Conservation (phyloP, 371 early-diverging fungal genomes). For the Sanchytrium tribonematis region DNA sequence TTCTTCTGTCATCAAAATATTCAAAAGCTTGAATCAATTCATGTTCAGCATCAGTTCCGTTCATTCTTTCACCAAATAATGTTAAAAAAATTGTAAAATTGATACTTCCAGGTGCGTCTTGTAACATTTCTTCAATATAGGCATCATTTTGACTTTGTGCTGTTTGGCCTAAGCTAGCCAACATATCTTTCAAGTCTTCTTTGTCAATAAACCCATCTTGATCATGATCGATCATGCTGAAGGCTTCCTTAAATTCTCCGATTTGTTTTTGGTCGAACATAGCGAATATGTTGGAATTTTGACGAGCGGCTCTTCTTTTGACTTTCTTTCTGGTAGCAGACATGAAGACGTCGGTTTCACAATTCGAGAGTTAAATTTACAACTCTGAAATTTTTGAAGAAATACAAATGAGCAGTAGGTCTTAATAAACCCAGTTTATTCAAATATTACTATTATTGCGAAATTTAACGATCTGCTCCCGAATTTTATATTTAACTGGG, state of each 20-base stretch:
- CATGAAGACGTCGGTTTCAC: too few species aligned
- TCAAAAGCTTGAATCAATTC: constrained; percentile 60
- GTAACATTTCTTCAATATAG: constrained; percentile 65
- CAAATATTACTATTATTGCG: too few species aligned
- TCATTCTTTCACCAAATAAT: constrained; percentile 68
- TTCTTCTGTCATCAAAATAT: constrained; percentile 48
- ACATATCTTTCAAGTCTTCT: constrained; percentile 64
- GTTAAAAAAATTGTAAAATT: constrained; percentile 82
- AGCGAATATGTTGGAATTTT: constrained; percentile 94
- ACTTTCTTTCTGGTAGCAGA: constrained; percentile 14
- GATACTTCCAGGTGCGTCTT: constrained; percentile 53
- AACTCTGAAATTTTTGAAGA: too few species aligned
- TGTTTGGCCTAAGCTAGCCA: constrained; percentile 32
- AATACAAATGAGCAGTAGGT: too few species aligned
- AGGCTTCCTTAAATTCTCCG: constrained; percentile 75
- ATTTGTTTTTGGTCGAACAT: constrained; percentile 93
- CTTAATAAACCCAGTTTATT: too few species aligned
- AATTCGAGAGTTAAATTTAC: too few species aligned
- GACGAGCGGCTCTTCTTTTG: constrained; percentile 63
- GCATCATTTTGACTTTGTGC: constrained; percentile 52
- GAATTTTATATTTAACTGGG: too few species aligned
- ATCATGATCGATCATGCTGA: constrained; percentile 71
- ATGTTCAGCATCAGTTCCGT: constrained; percentile 57
- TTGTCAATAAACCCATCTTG: constrained; percentile 52
- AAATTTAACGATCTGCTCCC: too few species aligned